Base-by-base conservation (phyloP, 371 early-diverging fungal genomes). In the Rhizopus sp. region DNA sequence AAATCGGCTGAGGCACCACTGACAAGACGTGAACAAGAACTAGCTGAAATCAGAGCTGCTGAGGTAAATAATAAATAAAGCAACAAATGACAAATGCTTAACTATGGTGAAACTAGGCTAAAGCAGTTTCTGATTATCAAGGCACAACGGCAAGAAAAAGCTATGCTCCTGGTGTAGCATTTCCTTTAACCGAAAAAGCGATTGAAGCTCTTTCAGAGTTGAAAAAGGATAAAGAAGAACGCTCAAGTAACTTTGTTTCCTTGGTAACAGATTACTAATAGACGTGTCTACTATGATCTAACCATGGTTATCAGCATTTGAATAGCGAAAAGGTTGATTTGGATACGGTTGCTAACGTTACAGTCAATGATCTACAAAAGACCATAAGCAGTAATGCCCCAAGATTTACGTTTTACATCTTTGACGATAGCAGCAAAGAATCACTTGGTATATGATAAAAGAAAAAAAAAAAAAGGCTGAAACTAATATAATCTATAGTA, bases 21-120 rank as follows among this genome's bases (percentile, higher is more conserved):
- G 66, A 91, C 94, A 10, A 86, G 86, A 66, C 87, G 89, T 44
- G 96, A 95, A 66, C 74, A 73, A 54, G 93, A 92, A 68, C 58
- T 88, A 53, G 84, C 81, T 57, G 83, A 86, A 59, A 78, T 92
- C 48, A 82, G 80, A 44, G 70, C 75, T 8, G 80, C 83, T 13
- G 90, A 93, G 78, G 82, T 84, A 69, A 58, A 39, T 3, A 16
- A n/a, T 45, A 33, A 53, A 50, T 4, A 37, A 29, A 8, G 32
- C 16, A 17, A 45, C 2, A 44, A 47, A 16, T 33, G 37, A 39
- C 12, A 30, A 10, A 10, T n/a, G 46, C 9, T 33, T 49, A 31
- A 9, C 29, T 38, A 17, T 55, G 37, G n/a, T 40, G n/a, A 35
- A 37, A 30, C 7, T 60, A 81, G 77, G 77, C 77, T 48, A 72